These are phyloP conservation scores for Linnemannia exigua DNA, from an alignment of 192 early-diverging fungal genomes.

Conservation along the genomic window DNA sequence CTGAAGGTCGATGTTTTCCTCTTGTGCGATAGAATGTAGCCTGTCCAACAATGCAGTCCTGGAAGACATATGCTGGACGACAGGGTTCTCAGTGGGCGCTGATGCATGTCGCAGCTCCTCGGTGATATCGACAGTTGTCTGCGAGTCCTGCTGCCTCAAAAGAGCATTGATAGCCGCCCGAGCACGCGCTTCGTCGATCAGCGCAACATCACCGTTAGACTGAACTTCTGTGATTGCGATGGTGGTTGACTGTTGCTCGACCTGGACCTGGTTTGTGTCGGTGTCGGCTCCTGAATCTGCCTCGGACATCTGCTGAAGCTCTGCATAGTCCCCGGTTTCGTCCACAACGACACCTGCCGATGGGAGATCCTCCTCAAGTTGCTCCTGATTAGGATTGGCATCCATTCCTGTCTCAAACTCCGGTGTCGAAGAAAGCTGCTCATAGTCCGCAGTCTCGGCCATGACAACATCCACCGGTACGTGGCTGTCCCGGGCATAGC, in stretches of 20 bases:
- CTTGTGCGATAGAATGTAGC: constrained; percentile 10
- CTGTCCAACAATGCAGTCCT: constrained; percentile 14
- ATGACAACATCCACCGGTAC: background rate
- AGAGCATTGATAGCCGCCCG: no score
- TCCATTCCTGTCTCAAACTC: background rate
- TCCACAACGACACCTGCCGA: background rate
- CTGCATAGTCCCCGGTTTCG: background rate
- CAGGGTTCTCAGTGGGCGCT: background rate
- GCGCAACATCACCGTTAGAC: background rate
- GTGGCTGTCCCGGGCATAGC: background rate
- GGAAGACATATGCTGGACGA: background rate
- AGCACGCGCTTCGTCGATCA: background rate
- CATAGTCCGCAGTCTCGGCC: background rate
- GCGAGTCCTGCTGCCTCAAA: background rate
- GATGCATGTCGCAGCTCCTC: background rate
- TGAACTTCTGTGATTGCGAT: background rate
- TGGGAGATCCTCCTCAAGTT: background rate
- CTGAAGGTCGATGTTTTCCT: constrained; percentile 2
- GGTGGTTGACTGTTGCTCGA: background rate
- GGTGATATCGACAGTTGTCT: background rate
- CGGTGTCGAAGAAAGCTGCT: background rate
- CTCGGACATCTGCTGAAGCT: background rate
- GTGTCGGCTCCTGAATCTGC: background rate
- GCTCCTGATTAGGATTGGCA: background rate
- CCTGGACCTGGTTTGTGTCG: background rate